phyloP scores from a whole-genome alignment of 208 protist species.

The Leishmania tarentolae region DNA sequence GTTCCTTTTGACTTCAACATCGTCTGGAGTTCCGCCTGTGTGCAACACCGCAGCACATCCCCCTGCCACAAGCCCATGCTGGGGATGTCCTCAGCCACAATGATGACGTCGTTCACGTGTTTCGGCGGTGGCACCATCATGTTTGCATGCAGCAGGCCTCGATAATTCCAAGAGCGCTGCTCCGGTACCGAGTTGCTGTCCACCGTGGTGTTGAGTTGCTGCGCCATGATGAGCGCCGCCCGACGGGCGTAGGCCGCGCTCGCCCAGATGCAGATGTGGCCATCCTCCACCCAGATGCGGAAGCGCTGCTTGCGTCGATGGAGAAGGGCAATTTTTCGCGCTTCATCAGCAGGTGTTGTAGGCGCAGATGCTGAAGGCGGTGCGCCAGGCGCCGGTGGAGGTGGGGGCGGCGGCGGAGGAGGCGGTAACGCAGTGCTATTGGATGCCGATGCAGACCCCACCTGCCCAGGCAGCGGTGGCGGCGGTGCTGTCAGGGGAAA shows the following conservation, averaged over 20 bases:
- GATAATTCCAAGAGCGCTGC: slow-evolving; percentile 62
- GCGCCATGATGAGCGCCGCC: slow-evolving; percentile 64
- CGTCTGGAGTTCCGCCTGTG: slow-evolving; percentile 38
- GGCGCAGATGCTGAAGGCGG: neutral
- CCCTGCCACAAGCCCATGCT: slow-evolving; percentile 61
- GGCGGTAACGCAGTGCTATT: neutral
- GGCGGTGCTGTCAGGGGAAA: slow-evolving; percentile 20
- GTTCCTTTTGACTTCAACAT: slow-evolving; percentile 12
- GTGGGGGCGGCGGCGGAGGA: slow-evolving; percentile 11
- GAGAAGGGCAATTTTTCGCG: slow-evolving; percentile 28
- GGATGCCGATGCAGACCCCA: neutral
- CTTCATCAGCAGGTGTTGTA: slow-evolving; percentile 5
- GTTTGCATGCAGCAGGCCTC: slow-evolving; percentile 57
- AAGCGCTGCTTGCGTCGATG: slow-evolving; percentile 59
- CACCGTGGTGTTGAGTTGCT: slow-evolving; percentile 72
- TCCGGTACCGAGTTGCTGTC: slow-evolving; percentile 57
- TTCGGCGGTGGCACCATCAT: slow-evolving; percentile 41
- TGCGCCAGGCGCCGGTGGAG: slow-evolving; percentile 1
- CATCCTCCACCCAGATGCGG: slow-evolving; percentile 80
- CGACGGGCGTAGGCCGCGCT: slow-evolving; percentile 77
- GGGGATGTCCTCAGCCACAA: slow-evolving; percentile 69
- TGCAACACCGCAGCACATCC: slow-evolving; percentile 76
- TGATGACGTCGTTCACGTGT: slow-evolving; percentile 55
- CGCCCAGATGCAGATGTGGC: slow-evolving; percentile 68
- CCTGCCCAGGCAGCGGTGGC: slow-evolving; percentile 12